Base-by-base conservation (phyloP, 1,284 basidiomycete species). In the Meira nashicola region DNA sequence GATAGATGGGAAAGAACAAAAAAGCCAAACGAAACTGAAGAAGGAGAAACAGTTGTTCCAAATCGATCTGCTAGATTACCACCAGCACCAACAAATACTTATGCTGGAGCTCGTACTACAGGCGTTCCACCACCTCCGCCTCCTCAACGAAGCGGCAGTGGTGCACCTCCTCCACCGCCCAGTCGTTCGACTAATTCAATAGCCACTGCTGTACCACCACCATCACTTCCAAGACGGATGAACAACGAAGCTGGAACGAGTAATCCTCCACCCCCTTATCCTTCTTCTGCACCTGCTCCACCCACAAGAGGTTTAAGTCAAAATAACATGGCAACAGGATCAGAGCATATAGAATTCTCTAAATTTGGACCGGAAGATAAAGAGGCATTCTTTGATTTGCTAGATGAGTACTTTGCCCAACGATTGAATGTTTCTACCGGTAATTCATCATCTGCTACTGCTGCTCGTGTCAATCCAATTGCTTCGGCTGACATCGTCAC, bases 291-390 rank as follows among this genome's bases (percentile, higher is more conserved):
- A 1, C 60, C 66, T 14, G 48, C 58, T 23, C 40, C 49, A 8
- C 57, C 59, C 15, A 49, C 59, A 8, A 39, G 57, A 14, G 40
- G 55, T 21, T 15, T 23, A 2, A 44, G 19, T 46, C 19, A 17
- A n/a, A n/a, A 10, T 25, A 15, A 17, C 57, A 58, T 33, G 14
- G 28, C 6, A 37, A 58, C 28, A 10, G 56, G 53, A 8, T 11
- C 57, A 28, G 57, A 55, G 1, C 59, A 69, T 33, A 64, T 73
- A 50, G 59, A 70, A 40, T 72, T 74, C 55, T 70, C 70, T 8
- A 62, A 58, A 21, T 71, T 74, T 56, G 65, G 65, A 10, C 60
- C 59, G n/a, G 50, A 60, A 17, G 70, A 74, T 55, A 73, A 74
- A 48, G 51, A 61, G 10, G 69, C 67, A 25, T 75, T 73, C 58